Evolutionary conservation across 129 eudicot genomes (phyloP).

Genomic region (Mikania micrantha): DNA sequence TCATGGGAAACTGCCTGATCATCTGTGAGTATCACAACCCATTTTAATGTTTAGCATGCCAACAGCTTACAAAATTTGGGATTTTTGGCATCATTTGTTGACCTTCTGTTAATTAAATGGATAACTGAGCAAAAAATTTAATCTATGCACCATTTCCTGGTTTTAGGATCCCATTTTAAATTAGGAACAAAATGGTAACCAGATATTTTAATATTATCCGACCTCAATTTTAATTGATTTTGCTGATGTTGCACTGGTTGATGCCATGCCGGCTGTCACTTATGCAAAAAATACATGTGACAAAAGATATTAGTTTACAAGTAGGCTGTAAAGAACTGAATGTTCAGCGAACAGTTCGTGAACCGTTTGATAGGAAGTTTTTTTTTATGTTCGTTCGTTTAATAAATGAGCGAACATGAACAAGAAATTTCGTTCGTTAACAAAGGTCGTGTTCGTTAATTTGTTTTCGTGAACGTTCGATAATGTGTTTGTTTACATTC

Average conservation of each 20-base stretch:
- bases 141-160: neutral
- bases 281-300: too few species aligned
- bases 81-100: neutral
- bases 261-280: neutral
- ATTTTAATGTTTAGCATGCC: neutral
- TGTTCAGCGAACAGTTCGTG: too few species aligned
- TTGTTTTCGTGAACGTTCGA: too few species aligned
- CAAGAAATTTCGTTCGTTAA: too few species aligned
- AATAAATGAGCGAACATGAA: too few species aligned
- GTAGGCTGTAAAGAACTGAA: too few species aligned
- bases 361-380: too few species aligned
- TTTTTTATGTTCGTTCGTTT: too few species aligned
- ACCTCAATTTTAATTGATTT: neutral
- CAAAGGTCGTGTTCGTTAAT: too few species aligned
- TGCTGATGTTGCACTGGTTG: neutral
- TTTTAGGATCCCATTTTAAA: neutral
- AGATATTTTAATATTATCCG: neutral
- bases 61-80: conserved; percentile 5
- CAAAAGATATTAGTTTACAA: neutral
- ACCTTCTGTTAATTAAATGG: neutral
- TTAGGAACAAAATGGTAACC: neutral
- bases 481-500: too few species aligned
- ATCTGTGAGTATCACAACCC: conserved; percentile 42
- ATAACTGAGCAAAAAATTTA: neutral
- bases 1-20: conserved; percentile 55